Base-by-base conservation (phyloP, 345 rosid species). In the Camelina sativa region DNA sequence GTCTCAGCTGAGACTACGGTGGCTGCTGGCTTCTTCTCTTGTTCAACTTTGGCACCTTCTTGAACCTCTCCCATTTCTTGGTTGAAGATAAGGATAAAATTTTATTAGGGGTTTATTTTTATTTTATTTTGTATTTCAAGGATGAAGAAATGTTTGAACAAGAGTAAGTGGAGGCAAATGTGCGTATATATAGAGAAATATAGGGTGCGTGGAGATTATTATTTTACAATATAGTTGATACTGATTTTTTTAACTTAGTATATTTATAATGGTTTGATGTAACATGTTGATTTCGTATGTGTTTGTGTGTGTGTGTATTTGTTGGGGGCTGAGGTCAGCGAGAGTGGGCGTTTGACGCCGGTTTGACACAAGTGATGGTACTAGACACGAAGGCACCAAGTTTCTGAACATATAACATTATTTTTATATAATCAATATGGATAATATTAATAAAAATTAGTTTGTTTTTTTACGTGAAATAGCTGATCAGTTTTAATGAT, bases 21-120 rank as follows among this genome's bases (percentile, higher is more conserved):
- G 73, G 41, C 75, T 61, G 40, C 44, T 12, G 53, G 37, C 22
- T 86, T 86, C 80, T 88, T 86, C 71, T 80, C 85, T 9, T 74
- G 93, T 41, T 85, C 92, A 58, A 56, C 74, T 46, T 85, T 87
- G 3, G 80, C 82, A 60, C 38, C 85, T 28, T 83, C 80, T 77
- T 80, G 65, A 16, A 87, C 90, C 86, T 82, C 91, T 48, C 86
- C 89, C 89, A 86, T 85, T 28, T 46, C 46, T 51, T 53, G 59
- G 50, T 78, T 72, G 69, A 40, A 65, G 38, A 65, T 20, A 47
- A n/a, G 30, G 19, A 8, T 66, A 19, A 1, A 19, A 1, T 19
- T 20, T 32, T 25, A 1, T 20, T 13, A 17, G 11, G 51, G 9
- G 2, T 13, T 41, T 44, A 13, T 46, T 50, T 7, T 19, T 50